phyloP scores from a whole-genome alignment of 192 early-diverging fungal genomes.

The Diversispora epigaea region DNA sequence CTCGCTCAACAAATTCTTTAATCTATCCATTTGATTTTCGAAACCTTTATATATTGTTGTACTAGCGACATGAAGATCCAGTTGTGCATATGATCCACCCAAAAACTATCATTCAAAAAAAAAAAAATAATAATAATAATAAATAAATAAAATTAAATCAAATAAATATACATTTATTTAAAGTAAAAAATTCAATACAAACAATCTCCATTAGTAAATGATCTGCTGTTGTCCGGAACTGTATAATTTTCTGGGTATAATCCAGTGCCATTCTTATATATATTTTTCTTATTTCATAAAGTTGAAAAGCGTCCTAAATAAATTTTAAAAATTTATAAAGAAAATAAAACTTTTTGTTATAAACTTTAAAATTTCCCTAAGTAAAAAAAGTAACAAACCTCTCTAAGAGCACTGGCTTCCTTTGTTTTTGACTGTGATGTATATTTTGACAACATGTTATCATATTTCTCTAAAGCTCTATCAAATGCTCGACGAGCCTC shows the following conservation, averaged over 20 bases:
- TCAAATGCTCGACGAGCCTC: constrained; percentile 50
- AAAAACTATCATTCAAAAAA: constrained; percentile 45
- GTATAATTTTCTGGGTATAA: constrained; percentile 55
- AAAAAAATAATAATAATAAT: background rate
- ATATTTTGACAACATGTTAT: constrained; percentile 62
- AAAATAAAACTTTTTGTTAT: background rate
- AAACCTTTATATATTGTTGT: constrained; percentile 36
- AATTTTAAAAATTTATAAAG: background rate
- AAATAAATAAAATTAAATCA: background rate
- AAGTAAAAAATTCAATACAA: constrained; percentile 30
- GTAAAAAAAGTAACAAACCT: constrained; percentile 23
- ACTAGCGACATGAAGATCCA: constrained; percentile 43
- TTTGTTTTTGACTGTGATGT: constrained; percentile 59
- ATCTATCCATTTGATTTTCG: constrained; percentile 40
- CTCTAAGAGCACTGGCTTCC: constrained; percentile 63
- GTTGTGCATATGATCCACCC: constrained; percentile 41
- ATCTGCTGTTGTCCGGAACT: constrained; percentile 55
- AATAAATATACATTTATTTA: background rate
- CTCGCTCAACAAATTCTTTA: constrained; percentile 41
- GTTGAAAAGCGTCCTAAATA: constrained; percentile 59
- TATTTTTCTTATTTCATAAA: constrained; percentile 64
- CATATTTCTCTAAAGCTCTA: constrained; percentile 56
- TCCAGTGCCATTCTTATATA: constrained; percentile 57
- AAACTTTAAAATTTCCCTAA: background rate
- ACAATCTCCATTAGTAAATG: constrained; percentile 48